phyloP scores from a whole-genome alignment of 768 basidiomycete species.

The Termitomyces sp. region DNA sequence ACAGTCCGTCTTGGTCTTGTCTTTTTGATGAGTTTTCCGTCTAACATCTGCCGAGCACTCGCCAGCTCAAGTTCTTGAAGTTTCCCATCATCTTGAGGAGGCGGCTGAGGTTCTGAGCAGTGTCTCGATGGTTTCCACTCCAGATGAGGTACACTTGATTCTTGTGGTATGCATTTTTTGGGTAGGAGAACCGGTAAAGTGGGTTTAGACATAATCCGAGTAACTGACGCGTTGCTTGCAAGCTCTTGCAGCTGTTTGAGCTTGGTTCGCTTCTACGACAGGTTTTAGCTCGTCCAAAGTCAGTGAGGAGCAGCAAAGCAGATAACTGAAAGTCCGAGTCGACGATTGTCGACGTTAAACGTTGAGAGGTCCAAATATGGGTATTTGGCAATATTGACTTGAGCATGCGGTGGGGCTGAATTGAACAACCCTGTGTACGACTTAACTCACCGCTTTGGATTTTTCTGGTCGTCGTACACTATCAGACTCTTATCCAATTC shows the following conservation, averaged over 20 bases:
- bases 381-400: neutral
- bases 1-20: constrained; percentile 91
- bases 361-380: neutral
- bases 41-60: constrained; percentile 62
- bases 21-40: constrained; percentile 84
- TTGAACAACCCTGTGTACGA: too few relatives aligned
- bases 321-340: neutral
- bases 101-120: constrained; percentile 69
- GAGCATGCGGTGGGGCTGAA: neutral
- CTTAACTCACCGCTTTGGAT: neutral
- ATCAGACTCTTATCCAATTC: neutral
- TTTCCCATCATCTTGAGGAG: constrained; percentile 72
- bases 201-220: constrained; percentile 7
- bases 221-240: neutral
- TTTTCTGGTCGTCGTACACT: neutral
- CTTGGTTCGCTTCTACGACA: neutral
- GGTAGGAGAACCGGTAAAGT: constrained; percentile 55
- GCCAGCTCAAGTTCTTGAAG: constrained; percentile 77
- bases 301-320: neutral
- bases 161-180: constrained; percentile 28
- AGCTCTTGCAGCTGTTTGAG: neutral
- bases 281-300: neutral
- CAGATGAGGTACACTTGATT: constrained; percentile 31
- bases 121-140: constrained; percentile 79
- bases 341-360: neutral